A percentile compares a stretch with the other conserved stretches of the same genome.
phyloP scores from a whole-genome alignment of 2,329 filamentous ascomycete genomes.

The Gliomastix tumulicola region DNA sequence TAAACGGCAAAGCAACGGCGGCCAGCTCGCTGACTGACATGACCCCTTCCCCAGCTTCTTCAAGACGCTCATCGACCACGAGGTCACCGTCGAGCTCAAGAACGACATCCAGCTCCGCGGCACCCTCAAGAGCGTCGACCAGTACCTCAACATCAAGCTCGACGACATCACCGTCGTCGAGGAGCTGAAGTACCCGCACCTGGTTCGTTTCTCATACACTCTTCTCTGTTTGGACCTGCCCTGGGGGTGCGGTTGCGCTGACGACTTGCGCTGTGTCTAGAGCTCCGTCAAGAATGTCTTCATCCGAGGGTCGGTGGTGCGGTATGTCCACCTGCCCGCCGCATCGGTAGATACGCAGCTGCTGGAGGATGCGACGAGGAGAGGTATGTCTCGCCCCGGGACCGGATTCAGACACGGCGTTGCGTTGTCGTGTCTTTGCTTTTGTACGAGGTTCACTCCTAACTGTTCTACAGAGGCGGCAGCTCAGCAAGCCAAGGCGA shows the following conservation, averaged over 20 bases:
- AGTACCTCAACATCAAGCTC: conserved; percentile 98
- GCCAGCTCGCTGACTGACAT: not conserved
- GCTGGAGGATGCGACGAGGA: conserved; percentile 83
- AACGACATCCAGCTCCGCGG: conserved; percentile 98
- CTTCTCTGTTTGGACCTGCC: too few relatives aligned
- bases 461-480: conserved; percentile 42
- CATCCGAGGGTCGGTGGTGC: conserved; percentile 85
- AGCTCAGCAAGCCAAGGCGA: conserved; percentile 50
- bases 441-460: too few relatives aligned
- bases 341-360: conserved; percentile 78
- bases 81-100: conserved; percentile 98
- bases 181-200: conserved; percentile 88
- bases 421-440: too few relatives aligned
- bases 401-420: too few relatives aligned
- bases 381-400: conserved; percentile 53
- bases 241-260: too few relatives aligned
- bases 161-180: conserved; percentile 92
- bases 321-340: conserved; percentile 84
- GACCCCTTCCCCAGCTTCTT: conserved; percentile 64
- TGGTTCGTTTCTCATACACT: too few relatives aligned
- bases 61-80: conserved; percentile 95
- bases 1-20: too few relatives aligned
- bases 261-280: conserved; percentile 19
- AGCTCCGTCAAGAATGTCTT: conserved; percentile 91
- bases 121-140: conserved; percentile 93